Conservation (phyloP, 306 rosid species). For the Lathyrus aphaca region DNA sequence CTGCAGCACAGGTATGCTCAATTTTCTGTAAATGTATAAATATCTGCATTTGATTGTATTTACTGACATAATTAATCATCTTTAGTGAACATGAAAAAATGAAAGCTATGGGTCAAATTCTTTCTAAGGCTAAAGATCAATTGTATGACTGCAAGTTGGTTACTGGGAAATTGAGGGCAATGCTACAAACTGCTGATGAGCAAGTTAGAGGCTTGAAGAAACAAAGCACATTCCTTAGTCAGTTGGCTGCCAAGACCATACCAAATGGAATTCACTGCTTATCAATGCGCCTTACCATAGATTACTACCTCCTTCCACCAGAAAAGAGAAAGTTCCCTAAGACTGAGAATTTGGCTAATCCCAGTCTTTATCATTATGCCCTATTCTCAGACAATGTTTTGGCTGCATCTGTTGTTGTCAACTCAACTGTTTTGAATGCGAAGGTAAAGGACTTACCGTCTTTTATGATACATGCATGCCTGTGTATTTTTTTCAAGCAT, state of each 20-base stretch:
- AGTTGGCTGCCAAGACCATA: constrained; percentile 91
- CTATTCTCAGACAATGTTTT: constrained; percentile 95
- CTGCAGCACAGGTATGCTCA: constrained; percentile 61
- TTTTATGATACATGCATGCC: constrained; percentile 22
- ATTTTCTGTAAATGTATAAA: constrained; percentile 25
- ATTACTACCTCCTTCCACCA: constrained; percentile 80
- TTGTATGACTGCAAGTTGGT: constrained; percentile 89
- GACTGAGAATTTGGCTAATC: constrained; percentile 85
- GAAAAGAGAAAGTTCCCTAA: constrained; percentile 78
- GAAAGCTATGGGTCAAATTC: constrained; percentile 74
- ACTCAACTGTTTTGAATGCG: constrained; percentile 84
- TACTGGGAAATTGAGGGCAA: constrained; percentile 85
- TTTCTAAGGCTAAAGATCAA: constrained; percentile 78
- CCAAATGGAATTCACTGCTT: constrained; percentile 94
- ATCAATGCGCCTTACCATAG: constrained; percentile 88
- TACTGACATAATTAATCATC: constrained; percentile 24
- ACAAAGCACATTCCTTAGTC: constrained; percentile 91
- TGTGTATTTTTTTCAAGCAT: not conserved
- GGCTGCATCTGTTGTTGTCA: constrained; percentile 97
- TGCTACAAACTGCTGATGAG: constrained; percentile 92
- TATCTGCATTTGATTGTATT: constrained; percentile 23
- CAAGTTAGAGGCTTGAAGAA: constrained; percentile 87
- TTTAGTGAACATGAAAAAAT: constrained; percentile 76
- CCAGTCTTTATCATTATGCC: constrained; percentile 84
- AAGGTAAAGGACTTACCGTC: constrained; percentile 60